A percentile compares a stretch with the other conserved stretches of the same genome.
Evolutionary conservation across 1,284 basidiomycete genomes (phyloP).

Genomic region (Heterobasidion occidentale): DNA sequence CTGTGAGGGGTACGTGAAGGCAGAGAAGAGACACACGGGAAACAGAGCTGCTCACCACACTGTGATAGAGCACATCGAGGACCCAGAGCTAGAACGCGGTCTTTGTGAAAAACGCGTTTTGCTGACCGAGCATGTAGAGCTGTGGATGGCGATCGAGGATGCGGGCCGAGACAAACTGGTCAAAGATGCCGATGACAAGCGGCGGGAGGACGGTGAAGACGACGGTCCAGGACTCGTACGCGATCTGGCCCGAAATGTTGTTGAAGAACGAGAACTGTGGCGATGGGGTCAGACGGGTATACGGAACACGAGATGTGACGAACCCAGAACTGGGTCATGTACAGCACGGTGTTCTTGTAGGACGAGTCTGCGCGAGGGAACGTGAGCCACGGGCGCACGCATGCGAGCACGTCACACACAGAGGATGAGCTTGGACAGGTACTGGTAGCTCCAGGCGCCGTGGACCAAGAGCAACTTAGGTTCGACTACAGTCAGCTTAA

Average conservation of each 20-base stretch:
- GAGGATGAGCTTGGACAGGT: conserved; percentile 91
- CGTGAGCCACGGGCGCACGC: neutral
- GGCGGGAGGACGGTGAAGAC: conserved; percentile 94
- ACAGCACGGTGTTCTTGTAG: conserved; percentile 96
- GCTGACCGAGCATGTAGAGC: conserved; percentile 88
- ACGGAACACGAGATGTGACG: conserved; percentile 16
- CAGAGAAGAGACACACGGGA: neutral
- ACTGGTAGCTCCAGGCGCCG: conserved; percentile 98
- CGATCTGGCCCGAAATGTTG: conserved; percentile 97
- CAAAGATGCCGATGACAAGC: conserved; percentile 94
- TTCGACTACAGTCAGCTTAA: no score
- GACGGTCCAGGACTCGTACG: conserved; percentile 98
- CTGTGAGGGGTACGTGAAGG: conserved; percentile 27
- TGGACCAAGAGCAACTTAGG: conserved; percentile 90
- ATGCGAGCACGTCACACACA: conserved; percentile 45
- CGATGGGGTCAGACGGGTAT: conserved; percentile 4
- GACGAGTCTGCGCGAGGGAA: conserved; percentile 66
- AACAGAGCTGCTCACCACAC: conserved; percentile 54
- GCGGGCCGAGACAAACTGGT: conserved; percentile 95
- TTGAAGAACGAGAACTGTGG: conserved; percentile 93
- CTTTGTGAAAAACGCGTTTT: conserved; percentile 88
- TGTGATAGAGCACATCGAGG: conserved; percentile 90
- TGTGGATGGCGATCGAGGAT: conserved; percentile 98
- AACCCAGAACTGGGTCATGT: conserved; percentile 98
- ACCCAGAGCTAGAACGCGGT: conserved; percentile 97